Evolutionary conservation across 257 asterid species (phyloP), one percentile per base, ranked within the genome.

Genomic region (Solanum chaucha): DNA sequence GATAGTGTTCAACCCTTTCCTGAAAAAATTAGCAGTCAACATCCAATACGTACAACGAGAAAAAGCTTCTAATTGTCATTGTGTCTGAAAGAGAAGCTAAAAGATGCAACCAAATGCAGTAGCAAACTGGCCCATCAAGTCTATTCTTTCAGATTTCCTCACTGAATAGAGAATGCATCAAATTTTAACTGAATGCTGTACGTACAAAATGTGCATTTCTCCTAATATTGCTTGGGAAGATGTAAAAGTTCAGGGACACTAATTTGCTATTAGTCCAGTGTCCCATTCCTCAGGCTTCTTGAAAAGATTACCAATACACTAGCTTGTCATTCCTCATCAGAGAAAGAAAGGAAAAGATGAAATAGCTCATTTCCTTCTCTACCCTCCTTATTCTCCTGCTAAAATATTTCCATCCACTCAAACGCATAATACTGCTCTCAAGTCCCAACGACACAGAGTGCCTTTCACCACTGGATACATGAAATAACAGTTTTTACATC

Each of bases 1-100:
- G 87, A 93, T 83, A 1, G 91, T 87, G 65, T 87, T 91, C 90
- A 94, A 84, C 88, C 94, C 93, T 86, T 93, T 93, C 93, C 99
- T 97, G 91, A 38, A 92, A 86, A 87, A 88, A 19, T 81, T 68
- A 35, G 86, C 15, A 85, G 59, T 72, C 86, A 86, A 71, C 81
- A 78, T 74, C 82, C 84, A 34, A 35, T 86, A 81, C 58, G 84
- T 44, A 22, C 5, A 8, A 41, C 51, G 77, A 32, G n/a, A 80
- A 20, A 34, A 58, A 38, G 58, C 68, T 81, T 81, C 44, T 28
- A 48, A 81, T 17, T 15, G 26, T 38, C 28, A 19, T 46, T 13
- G 22, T 10, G 26, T 48, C 68, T 17, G 67, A 46, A 80, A 81
- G 68, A 46, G 68, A 48, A 81, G 41, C 68, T 81, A 46, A 80